These are phyloP conservation scores for Euphorbia tirucalli DNA, from an alignment of 345 rosid species.

Conservation along the genomic window DNA sequence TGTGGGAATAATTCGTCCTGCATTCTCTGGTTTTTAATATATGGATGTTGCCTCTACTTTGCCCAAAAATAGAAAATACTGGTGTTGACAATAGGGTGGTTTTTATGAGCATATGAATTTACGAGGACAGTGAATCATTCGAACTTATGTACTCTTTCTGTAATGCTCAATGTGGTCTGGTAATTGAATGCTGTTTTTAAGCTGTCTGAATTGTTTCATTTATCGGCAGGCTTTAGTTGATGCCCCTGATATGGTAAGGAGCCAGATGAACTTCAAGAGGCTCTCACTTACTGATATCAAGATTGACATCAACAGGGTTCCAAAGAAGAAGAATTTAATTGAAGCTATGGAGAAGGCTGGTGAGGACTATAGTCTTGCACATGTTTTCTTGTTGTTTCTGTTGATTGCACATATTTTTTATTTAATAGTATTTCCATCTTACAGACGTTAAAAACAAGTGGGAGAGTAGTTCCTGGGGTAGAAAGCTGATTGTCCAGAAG, in stretches of 20 bases:
- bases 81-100: too few relatives aligned
- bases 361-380: constrained; percentile 22
- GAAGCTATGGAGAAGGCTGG: constrained; percentile 97
- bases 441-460: constrained; percentile 81
- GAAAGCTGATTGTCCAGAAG: constrained; percentile 74
- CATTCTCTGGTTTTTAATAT: neutral
- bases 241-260: constrained; percentile 88
- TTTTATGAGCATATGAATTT: neutral
- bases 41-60: neutral
- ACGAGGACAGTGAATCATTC: neutral
- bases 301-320: constrained; percentile 73
- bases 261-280: constrained; percentile 94
- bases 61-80: neutral
- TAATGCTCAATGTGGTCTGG: neutral
- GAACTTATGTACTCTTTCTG: neutral
- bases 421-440: neutral
- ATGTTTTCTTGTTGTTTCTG: neutral
- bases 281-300: constrained; percentile 81
- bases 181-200: neutral
- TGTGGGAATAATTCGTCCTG: neutral
- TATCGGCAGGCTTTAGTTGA: constrained; percentile 79
- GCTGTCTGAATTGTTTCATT: neutral
- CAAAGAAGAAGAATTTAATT: constrained; percentile 74
- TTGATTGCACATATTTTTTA: neutral
- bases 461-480: constrained; percentile 91